Conservation (phyloP, 495 filamentous ascomycete species). For the Trypethelium eluteriae region DNA sequence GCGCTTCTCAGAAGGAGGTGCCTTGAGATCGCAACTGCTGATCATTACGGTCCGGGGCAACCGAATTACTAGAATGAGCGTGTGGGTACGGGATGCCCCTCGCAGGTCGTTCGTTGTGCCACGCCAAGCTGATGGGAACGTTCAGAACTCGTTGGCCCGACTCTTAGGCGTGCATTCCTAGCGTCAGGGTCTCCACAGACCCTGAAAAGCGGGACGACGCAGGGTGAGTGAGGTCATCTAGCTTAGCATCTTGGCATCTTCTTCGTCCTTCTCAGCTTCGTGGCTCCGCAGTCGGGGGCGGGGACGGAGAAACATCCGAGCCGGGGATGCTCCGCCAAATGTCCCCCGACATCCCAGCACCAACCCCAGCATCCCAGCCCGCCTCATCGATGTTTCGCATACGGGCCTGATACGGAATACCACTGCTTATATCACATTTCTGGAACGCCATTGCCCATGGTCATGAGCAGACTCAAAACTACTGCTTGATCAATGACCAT, state of each 20-base stretch:
- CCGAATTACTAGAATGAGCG: background rate
- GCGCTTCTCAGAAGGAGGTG: background rate
- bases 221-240: conserved; percentile 1
- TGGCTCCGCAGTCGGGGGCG: no score
- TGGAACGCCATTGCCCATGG: background rate
- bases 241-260: no score
- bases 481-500: background rate
- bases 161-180: background rate
- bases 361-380: background rate
- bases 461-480: background rate
- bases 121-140: background rate
- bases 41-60: background rate
- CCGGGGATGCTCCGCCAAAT: background rate
- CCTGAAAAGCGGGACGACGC: background rate
- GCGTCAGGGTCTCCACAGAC: conserved; percentile 1
- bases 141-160: background rate
- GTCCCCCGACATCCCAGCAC: background rate
- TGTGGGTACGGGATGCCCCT: background rate
- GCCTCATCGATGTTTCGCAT: conserved; percentile 8
- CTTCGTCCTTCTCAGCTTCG: no score
- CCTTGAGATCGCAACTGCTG: background rate
- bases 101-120: background rate
- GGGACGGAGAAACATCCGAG: background rate
- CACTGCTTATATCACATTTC: background rate
- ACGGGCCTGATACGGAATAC: background rate